Evolutionary conservation across 2,329 filamentous ascomycete genomes (phyloP).

Genomic region (Malbranchea cinnamomea): DNA sequence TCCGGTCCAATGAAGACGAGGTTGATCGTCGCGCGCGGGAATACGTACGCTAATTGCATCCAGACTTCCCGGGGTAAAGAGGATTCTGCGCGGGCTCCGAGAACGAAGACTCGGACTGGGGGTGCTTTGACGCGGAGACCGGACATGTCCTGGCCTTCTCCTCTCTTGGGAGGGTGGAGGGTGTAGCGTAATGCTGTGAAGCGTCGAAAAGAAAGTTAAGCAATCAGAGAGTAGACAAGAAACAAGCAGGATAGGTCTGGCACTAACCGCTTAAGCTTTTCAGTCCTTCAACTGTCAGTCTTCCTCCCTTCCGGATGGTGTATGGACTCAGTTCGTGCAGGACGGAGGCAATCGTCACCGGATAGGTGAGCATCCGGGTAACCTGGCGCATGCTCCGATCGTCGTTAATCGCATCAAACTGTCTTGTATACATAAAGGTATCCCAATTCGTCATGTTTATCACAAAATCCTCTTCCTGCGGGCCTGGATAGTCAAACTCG

Average conservation of each 20-base stretch:
- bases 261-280: slow-evolving; percentile 80
- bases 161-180: slow-evolving; percentile 70
- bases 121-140: slow-evolving; percentile 73
- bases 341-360: slow-evolving; percentile 77
- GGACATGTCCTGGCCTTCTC: slow-evolving; percentile 58
- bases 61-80: slow-evolving; percentile 87
- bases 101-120: slow-evolving; percentile 78
- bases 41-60: slow-evolving; percentile 87
- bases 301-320: slow-evolving; percentile 55
- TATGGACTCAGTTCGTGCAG: slow-evolving; percentile 93
- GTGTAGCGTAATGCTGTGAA: slow-evolving; percentile 71
- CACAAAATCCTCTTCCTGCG: slow-evolving; percentile 80
- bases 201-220: slow-evolving; percentile 5
- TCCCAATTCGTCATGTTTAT: slow-evolving; percentile 99
- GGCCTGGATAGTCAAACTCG: slow-evolving; percentile 81
- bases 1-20: slow-evolving; percentile 92
- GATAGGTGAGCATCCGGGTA: slow-evolving; percentile 85
- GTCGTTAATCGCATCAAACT: slow-evolving; percentile 81
- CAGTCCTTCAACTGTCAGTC: slow-evolving; percentile 73
- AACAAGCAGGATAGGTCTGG: slow-evolving; percentile 1
- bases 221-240: slow-evolving; percentile 9
- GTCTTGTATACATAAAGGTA: slow-evolving; percentile 82
- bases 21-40: slow-evolving; percentile 82
- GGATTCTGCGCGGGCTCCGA: slow-evolving; percentile 93
- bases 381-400: slow-evolving; percentile 86